Base-by-base conservation (phyloP, 129 eudicot genomes). In the Artemisia tridentata region DNA sequence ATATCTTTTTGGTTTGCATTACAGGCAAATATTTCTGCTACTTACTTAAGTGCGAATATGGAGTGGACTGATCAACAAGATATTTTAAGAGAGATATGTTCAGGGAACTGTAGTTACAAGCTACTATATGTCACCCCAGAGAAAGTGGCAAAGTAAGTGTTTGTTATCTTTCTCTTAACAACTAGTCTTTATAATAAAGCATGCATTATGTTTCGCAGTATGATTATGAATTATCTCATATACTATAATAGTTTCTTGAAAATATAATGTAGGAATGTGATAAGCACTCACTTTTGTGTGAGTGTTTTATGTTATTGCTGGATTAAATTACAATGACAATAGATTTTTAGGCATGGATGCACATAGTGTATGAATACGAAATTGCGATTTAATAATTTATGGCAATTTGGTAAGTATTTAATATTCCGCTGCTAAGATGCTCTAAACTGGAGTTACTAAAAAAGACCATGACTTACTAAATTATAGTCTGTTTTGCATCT, bases 21-120 rank as follows among this genome's bases (percentile, higher is more conserved):
- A 38, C 68, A 95, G 99, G 99, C 95, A 71, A 95, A 95, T 73
- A 84, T 90, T 78, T 85, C 86, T 57, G 99, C 99, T 78, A 84
- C 99, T 72, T 95, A 95, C 78, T 84, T 95, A 65, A 95, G 99
- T 83, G 96, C 91, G 61, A 95, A 67, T 80, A 90, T 95, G 96
- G 99, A 95, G 75, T 95, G 97, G 97, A 61, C 83, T 59, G 99
- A 90, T 82, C 99, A 95, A 67, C 99, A 90, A 74, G 96, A 86
- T 78, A 95, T 95, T 76, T 79, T 95, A 29, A 84, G 96, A 78
- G 93, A 86, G 81, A 86, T 95, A 62, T 83, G 67, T 48, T 82
- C 91, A 62, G 92, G 82, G 41, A 4, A 64, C 61, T 85, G 91
- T 71, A 83, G 63, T 75, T 87, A 90, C 84, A 95, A 95, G 88